phyloP scores from a whole-genome alignment of 805 yeast species.

The Candida takata region DNA sequence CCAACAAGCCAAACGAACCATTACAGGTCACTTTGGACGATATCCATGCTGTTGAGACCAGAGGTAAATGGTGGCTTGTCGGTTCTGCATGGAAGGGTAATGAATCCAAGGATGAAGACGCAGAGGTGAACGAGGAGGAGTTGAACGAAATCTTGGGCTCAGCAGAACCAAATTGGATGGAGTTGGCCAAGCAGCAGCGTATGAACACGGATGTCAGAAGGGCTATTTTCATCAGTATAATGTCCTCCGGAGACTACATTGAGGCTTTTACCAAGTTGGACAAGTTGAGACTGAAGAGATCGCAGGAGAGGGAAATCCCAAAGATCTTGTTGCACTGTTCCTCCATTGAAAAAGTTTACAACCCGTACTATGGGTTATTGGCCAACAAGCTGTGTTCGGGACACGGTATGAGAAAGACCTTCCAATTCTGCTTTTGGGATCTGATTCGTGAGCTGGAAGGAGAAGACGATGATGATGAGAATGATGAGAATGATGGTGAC shows the following conservation, averaged over 20 bases:
- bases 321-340: conserved; percentile 81
- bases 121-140: conserved; percentile 15
- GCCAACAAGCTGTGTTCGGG: conserved; percentile 71
- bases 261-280: conserved; percentile 82
- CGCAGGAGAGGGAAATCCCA: conserved; percentile 85
- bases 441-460: conserved; percentile 63
- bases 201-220: conserved; percentile 95
- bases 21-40: conserved; percentile 80
- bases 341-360: conserved; percentile 71
- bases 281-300: conserved; percentile 66
- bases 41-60: conserved; percentile 64
- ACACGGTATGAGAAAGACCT: conserved; percentile 70
- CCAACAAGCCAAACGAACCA: conserved; percentile 54
- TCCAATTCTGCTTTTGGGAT: conserved; percentile 91
- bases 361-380: conserved; percentile 82
- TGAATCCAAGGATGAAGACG: conserved; percentile 17
- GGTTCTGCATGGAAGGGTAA: conserved; percentile 96
- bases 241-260: conserved; percentile 90
- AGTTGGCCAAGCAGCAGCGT: conserved; percentile 75
- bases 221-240: conserved; percentile 86
- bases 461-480: conserved; percentile 34
- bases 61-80: conserved; percentile 98
- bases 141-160: conserved; percentile 14
- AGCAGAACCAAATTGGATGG: conserved; percentile 73
- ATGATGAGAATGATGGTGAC: conserved; percentile 29